phyloP scores from a whole-genome alignment of 2,329 filamentous ascomycete species.

The Penicillium sp. region DNA sequence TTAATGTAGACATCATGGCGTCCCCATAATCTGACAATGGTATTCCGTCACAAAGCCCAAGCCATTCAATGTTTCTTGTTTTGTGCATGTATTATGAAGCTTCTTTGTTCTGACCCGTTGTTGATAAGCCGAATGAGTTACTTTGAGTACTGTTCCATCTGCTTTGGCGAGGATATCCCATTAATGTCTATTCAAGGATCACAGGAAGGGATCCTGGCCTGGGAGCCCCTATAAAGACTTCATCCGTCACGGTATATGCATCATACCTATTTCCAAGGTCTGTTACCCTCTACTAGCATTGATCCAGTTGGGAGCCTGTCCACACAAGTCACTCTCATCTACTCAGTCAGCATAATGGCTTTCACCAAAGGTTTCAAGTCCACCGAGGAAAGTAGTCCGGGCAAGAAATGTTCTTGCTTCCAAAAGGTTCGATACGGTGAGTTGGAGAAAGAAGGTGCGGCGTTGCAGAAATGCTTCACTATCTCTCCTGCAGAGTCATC shows the following conservation, averaged over 20 bases:
- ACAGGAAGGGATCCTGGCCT: background rate
- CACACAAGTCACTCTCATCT: too few relatives aligned
- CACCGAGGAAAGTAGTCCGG: background rate
- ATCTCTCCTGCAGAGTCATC: background rate
- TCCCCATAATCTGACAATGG: background rate
- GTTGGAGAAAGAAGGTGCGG: background rate
- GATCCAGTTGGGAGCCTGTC: background rate
- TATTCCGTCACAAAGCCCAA: background rate
- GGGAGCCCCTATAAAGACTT: background rate
- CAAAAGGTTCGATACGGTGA: background rate
- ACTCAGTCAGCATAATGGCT: background rate
- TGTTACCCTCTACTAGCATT: background rate
- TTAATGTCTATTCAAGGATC: background rate
- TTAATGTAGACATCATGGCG: background rate
- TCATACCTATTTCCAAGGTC: background rate
- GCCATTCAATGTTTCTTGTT: background rate
- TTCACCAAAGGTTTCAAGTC: background rate
- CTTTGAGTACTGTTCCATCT: background rate
- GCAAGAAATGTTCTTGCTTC: background rate
- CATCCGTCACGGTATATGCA: background rate
- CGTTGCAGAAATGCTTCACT: conserved; percentile 4
- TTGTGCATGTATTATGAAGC: background rate
- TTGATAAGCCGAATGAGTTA: background rate
- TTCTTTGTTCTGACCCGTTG: background rate
- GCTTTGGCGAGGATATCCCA: background rate